These are phyloP conservation scores for Penicillium psychrosexuale DNA, from an alignment of 2,329 filamentous ascomycete species.

Conservation along the genomic window DNA sequence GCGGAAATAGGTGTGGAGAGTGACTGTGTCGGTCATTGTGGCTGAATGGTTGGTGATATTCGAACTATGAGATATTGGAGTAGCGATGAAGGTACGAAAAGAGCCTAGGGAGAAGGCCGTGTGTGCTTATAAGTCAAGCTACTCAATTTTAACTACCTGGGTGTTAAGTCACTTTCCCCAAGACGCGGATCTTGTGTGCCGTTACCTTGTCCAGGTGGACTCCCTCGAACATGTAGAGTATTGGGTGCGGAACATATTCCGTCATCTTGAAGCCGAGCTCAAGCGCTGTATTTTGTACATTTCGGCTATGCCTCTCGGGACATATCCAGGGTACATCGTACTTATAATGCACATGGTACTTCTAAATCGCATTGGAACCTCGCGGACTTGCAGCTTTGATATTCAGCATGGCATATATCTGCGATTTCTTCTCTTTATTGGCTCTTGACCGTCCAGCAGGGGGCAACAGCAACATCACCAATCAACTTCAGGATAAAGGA, in stretches of 20 bases:
- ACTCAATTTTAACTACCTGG: neutral
- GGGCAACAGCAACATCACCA: too few species aligned
- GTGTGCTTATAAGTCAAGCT: neutral
- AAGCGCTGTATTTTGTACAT: neutral
- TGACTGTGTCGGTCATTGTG: conserved; percentile 26
- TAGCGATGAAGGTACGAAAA: too few species aligned
- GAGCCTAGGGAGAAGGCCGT: neutral
- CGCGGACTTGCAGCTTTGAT: neutral
- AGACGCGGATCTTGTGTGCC: neutral
- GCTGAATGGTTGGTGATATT: neutral
- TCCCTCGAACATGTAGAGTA: neutral
- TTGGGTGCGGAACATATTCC: conserved; percentile 2
- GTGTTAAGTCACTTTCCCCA: neutral
- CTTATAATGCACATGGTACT: too few species aligned
- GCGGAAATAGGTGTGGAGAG: conserved; percentile 59
- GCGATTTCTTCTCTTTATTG: neutral
- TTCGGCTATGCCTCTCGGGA: neutral
- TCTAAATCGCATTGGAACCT: too few species aligned
- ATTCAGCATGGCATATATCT: neutral
- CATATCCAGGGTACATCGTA: neutral
- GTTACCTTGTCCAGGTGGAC: neutral
- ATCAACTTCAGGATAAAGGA: neutral
- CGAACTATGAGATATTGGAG: neutral
- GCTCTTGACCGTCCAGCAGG: neutral
- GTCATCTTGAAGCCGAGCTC: neutral